These are phyloP conservation scores for Trypanosoma rangeli DNA, from an alignment of 208 protist genomes.

Conservation along the genomic window DNA sequence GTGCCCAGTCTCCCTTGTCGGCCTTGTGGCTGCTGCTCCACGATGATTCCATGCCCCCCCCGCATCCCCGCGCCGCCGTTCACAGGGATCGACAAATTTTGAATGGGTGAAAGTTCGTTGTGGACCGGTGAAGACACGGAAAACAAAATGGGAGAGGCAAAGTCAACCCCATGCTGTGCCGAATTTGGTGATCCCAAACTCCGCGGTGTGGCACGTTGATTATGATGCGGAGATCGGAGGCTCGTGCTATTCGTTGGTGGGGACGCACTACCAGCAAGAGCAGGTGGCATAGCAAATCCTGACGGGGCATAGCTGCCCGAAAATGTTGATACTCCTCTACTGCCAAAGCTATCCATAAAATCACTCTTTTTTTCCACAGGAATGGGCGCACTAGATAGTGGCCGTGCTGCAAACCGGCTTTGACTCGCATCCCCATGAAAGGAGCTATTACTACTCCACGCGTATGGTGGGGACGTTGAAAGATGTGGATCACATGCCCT, in stretches of 20 bases:
- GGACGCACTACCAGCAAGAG: conserved; percentile 7
- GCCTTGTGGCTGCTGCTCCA: not conserved
- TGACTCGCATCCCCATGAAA: conserved; percentile 9
- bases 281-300: conserved; percentile 36
- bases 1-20: conserved; percentile 9
- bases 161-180: not conserved
- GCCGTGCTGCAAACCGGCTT: conserved; percentile 9
- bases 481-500: not conserved
- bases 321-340: conserved; percentile 1
- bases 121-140: conserved; percentile 9
- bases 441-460: conserved; percentile 20
- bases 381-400: conserved; percentile 10
- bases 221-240: conserved; percentile 1
- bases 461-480: conserved; percentile 12
- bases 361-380: conserved; percentile 2
- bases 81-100: not conserved
- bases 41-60: not conserved
- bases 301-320: conserved; percentile 37
- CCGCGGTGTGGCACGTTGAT: not conserved
- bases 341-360: not conserved
- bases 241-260: not conserved
- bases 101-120: not conserved
- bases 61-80: not conserved
- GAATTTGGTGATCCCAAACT: conserved; percentile 16
- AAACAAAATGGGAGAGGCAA: conserved; percentile 10